Evolutionary conservation across 352 stramenopile genomes (phyloP).

Genomic region (Globisporangium parvum): DNA sequence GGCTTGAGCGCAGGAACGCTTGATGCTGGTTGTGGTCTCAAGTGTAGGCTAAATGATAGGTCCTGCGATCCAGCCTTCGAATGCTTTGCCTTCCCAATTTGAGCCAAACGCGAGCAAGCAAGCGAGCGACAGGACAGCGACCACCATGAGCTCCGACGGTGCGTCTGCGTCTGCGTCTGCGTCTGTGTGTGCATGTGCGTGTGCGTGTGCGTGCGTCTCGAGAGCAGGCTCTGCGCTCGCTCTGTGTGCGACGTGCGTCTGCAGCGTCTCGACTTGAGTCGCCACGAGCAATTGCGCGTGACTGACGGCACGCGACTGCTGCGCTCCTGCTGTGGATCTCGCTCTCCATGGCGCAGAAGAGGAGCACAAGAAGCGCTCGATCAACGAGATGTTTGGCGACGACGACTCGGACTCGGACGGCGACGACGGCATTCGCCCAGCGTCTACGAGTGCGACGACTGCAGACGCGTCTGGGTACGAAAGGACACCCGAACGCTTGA

Average conservation of each 20-base stretch:
- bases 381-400: constrained; percentile 87
- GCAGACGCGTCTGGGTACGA: constrained; percentile 67
- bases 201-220: no score
- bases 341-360: constrained; percentile 35
- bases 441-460: constrained; percentile 32
- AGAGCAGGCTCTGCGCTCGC: not conserved
- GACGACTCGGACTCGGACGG: constrained; percentile 74
- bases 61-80: no score
- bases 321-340: not conserved
- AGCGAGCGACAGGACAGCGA: constrained; percentile 9
- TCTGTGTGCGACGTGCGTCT: not conserved
- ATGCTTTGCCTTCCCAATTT: no score
- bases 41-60: no score
- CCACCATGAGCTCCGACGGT: constrained; percentile 60
- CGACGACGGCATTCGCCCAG: constrained; percentile 45
- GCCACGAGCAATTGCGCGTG: no score
- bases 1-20: no score
- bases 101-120: constrained; percentile 2
- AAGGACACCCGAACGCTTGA: no score
- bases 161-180: constrained; percentile 6
- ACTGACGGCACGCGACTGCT: not conserved
- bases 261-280: no score
- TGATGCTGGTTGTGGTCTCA: no score
- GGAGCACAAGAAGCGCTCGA: constrained; percentile 78
- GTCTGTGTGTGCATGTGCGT: not conserved